Evolutionary conservation across 1,284 basidiomycete genomes (phyloP).

Genomic region (Ustilago cynodontis): DNA sequence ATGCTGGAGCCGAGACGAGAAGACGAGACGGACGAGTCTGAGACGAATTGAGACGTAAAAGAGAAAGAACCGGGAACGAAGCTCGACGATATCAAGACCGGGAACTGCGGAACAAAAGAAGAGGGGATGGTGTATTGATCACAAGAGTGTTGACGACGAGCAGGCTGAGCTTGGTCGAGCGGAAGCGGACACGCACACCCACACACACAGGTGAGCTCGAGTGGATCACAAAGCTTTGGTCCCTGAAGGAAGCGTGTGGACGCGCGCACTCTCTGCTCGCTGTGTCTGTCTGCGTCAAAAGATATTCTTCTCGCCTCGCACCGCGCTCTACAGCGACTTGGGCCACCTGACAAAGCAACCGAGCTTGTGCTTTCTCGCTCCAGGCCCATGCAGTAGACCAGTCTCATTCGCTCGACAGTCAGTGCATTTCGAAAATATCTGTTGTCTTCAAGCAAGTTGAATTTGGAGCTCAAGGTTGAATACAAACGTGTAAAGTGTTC

Average conservation of each 20-base stretch:
- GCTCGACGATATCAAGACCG: conserved; percentile 56
- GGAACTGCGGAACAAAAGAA: conserved; percentile 35
- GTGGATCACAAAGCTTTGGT: conserved; percentile 1
- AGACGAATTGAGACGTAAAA: conserved; percentile 35
- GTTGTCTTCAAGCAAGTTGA: not conserved
- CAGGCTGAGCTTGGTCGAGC: conserved; percentile 21
- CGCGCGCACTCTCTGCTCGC: not conserved
- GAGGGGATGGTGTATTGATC: conserved; percentile 29
- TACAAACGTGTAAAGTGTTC: not conserved
- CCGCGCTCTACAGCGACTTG: conserved; percentile 6
- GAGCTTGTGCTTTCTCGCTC: not conserved
- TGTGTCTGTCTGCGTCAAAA: not conserved
- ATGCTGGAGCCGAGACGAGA: conserved; percentile 50
- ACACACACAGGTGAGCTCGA: not conserved
- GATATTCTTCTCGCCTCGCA: no score
- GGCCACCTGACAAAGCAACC: conserved; percentile 29
- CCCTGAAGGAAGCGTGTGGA: not conserved
- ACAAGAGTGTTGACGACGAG: not conserved
- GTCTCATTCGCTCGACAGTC: not conserved
- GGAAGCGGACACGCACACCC: conserved; percentile 15
- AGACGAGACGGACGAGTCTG: conserved; percentile 51
- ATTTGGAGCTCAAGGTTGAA: not conserved
- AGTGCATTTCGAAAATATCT: conserved; percentile 5
- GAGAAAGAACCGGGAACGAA: conserved; percentile 42
- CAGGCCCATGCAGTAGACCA: conserved; percentile 3